Evolutionary conservation across 768 basidiomycete species (phyloP).

Genomic region (Pleurotus citrinopileatus): DNA sequence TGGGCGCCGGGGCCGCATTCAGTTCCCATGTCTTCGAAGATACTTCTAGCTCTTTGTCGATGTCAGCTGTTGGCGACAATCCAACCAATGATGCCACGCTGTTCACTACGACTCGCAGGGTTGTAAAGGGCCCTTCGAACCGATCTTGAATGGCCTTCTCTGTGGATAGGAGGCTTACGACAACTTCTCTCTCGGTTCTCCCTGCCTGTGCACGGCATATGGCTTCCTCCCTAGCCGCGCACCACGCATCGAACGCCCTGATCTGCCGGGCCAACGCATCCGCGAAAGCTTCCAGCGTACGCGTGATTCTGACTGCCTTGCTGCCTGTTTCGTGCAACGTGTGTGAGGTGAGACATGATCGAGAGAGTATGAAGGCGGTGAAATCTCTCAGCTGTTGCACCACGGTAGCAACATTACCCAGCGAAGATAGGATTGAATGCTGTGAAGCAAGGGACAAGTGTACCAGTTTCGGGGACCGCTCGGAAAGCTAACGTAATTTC

Average conservation of each 20-base stretch:
- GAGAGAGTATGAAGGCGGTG: slow-evolving; percentile 43
- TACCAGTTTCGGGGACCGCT: slow-evolving; percentile 54
- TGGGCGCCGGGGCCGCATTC: slow-evolving; percentile 38
- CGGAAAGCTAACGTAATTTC: slow-evolving; percentile 35
- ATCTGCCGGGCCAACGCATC: slow-evolving; percentile 69
- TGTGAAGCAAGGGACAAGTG: slow-evolving; percentile 71
- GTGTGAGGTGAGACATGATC: slow-evolving; percentile 19
- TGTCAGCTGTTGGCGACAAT: slow-evolving; percentile 20
- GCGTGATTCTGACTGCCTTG: slow-evolving; percentile 31
- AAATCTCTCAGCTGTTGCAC: slow-evolving; percentile 65
- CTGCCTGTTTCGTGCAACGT: slow-evolving; percentile 14
- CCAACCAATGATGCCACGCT: slow-evolving; percentile 24
- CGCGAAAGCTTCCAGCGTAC: slow-evolving; percentile 79
- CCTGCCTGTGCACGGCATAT: slow-evolving; percentile 63
- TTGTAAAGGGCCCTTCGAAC: slow-evolving; percentile 57
- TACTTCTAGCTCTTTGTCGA: neutral
- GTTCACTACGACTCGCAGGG: slow-evolving; percentile 49
- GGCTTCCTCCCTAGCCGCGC: slow-evolving; percentile 61
- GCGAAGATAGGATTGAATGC: slow-evolving; percentile 56
- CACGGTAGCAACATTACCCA: slow-evolving; percentile 59
- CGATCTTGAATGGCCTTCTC: slow-evolving; percentile 56
- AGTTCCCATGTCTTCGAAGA: neutral
- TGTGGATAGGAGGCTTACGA: slow-evolving; percentile 66
- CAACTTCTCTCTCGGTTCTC: slow-evolving; percentile 32
- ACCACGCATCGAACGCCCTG: slow-evolving; percentile 63